These are phyloP conservation scores for Biscogniauxia sp. DNA, from an alignment of 2,329 filamentous ascomycete genomes.

Conservation along the genomic window DNA sequence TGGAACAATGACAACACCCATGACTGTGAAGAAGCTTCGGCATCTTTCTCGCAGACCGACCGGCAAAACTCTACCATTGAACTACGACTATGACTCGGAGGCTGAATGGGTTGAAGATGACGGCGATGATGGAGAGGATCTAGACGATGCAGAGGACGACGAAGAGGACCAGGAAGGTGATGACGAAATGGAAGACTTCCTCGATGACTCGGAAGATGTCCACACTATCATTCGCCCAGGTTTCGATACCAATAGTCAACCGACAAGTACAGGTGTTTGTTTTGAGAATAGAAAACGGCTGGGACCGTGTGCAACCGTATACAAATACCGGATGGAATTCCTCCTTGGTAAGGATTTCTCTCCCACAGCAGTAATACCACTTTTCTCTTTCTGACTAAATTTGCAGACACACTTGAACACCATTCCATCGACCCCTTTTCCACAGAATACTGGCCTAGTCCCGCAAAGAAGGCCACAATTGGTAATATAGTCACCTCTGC, in stretches of 20 bases:
- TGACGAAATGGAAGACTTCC: slow-evolving; percentile 84
- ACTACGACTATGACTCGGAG: slow-evolving; percentile 86
- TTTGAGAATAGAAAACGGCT: slow-evolving; percentile 65
- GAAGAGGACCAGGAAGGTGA: slow-evolving; percentile 68
- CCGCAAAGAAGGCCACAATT: slow-evolving; percentile 36
- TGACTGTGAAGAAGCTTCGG: slow-evolving; percentile 47
- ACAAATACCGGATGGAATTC: slow-evolving; percentile 71
- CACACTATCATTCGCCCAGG: slow-evolving; percentile 33
- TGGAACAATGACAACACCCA: slow-evolving; percentile 67
- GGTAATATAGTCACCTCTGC: slow-evolving; percentile 9
- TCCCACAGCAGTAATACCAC: slow-evolving; percentile 15
- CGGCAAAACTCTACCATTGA: slow-evolving; percentile 56
- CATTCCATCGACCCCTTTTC: slow-evolving; percentile 77
- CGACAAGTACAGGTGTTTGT: slow-evolving; percentile 75
- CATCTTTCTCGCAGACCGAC: slow-evolving; percentile 54
- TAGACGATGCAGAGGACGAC: slow-evolving; percentile 62
- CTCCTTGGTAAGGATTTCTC: slow-evolving; percentile 59
- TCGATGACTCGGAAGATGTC: slow-evolving; percentile 79
- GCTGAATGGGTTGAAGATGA: slow-evolving; percentile 76
- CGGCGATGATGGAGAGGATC: slow-evolving; percentile 47
- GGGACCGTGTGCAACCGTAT: slow-evolving; percentile 47
- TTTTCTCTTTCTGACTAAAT: slow-evolving; percentile 16
- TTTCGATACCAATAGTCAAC: slow-evolving; percentile 64
- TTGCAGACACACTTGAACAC: slow-evolving; percentile 45
- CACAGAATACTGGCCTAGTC: slow-evolving; percentile 67